Evolutionary conservation across 176 grass and related monocot genomes (phyloP).

Genomic region (Carex scoparia): DNA sequence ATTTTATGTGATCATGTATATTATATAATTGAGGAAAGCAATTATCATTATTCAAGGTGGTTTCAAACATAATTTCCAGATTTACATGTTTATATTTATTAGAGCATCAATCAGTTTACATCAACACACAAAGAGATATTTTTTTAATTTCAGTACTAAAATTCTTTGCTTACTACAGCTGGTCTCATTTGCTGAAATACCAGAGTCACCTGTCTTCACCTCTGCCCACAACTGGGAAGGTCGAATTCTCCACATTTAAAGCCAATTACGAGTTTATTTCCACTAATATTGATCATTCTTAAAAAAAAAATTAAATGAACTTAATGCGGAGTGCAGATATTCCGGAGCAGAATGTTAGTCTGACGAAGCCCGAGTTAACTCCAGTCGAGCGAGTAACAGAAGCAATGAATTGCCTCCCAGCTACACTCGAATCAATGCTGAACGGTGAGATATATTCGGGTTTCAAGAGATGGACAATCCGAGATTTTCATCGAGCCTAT

Average conservation of each 20-base stretch:
- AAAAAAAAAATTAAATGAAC: background rate
- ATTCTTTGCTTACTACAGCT: conserved; percentile 41
- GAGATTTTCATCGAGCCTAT: conserved; percentile 58
- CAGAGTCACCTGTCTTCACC: conserved; percentile 77
- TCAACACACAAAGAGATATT: background rate
- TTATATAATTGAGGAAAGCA: background rate
- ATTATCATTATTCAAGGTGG: background rate
- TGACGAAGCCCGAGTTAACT: conserved; percentile 31
- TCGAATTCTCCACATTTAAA: conserved; percentile 8
- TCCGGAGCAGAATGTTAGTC: conserved; percentile 48
- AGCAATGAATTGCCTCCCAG: conserved; percentile 46
- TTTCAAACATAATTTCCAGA: background rate
- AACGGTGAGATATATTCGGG: background rate
- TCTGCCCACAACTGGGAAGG: conserved; percentile 45
- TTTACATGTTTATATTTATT: background rate
- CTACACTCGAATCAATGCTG: conserved; percentile 22
- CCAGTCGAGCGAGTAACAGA: conserved; percentile 44
- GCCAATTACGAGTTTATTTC: background rate
- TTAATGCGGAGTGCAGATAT: conserved; percentile 29
- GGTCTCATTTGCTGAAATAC: conserved; percentile 58
- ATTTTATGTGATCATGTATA: background rate
- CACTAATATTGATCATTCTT: background rate
- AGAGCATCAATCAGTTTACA: too few species aligned
- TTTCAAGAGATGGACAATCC: conserved; percentile 51
- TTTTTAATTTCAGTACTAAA: background rate